Evolutionary conservation across 2,329 filamentous ascomycete species (phyloP), one percentile per base, ranked within the genome.

Genomic region (Ramularia endophylla): DNA sequence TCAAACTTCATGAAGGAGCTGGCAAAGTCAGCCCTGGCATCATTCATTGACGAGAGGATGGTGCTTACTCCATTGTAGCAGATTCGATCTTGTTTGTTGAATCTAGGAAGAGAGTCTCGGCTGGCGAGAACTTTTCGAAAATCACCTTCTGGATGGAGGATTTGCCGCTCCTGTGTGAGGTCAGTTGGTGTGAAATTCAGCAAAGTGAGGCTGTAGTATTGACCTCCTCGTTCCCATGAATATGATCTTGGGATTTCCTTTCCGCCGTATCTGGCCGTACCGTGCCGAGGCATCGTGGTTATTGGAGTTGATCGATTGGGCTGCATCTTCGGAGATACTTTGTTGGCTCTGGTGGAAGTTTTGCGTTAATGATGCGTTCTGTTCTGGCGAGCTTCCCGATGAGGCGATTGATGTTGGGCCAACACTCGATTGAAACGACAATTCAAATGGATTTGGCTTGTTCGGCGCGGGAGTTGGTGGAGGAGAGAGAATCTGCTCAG

Each of bases 1-100:
- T 97, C 90, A 54, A 97, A 95, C 62, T 97, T 90, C 88, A 97
- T 95, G 63, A 98, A 97, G 3, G 92, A 97, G 54, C 88, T 95
- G 44, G 13, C 9, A 18, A 27, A 20, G 22, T 32, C 18, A 29
- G n/a, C n/a, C n/a, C n/a, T n/a, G n/a, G n/a, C n/a, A n/a, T n/a
- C n/a, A n/a, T n/a, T n/a, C n/a, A n/a, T n/a, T n/a, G n/a, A n/a
- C n/a, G n/a, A n/a, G n/a, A n/a, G n/a, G n/a, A n/a, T n/a, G n/a
- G 12, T 12, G 71, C 87, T 68, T 65, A 95, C 89, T 92, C 87
- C 74, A 97, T 89, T 3, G 85, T 87, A 55, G 95, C 88, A 61
- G 94, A 95, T 60, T 95, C 88, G 50, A 97, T 94, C 22, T 86
- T 78, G 8, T 88, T 89, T 3, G 92, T 98, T 0, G 92, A 94